phyloP scores from a whole-genome alignment of 768 basidiomycete species.

The Amanita muscaria region DNA sequence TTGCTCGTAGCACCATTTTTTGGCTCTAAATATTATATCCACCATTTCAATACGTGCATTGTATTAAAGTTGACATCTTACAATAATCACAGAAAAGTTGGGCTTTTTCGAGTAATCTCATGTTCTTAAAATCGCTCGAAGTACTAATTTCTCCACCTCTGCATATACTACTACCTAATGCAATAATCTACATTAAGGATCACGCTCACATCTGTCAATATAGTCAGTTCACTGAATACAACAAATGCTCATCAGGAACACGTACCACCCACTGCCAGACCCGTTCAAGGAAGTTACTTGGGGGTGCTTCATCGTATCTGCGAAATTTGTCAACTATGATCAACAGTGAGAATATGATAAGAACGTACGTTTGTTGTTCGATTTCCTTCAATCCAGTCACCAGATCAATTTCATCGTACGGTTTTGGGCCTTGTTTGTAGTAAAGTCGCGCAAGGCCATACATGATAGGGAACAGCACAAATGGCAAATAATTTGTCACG shows the following conservation, averaged over 20 bases:
- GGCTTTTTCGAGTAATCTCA: background rate
- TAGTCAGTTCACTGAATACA: background rate
- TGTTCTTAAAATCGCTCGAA: too few relatives aligned
- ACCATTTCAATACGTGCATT: conserved; percentile 9
- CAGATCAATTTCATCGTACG: conserved; percentile 78
- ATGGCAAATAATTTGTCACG: conserved; percentile 75
- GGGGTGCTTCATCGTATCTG: conserved; percentile 61
- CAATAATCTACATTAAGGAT: too few relatives aligned
- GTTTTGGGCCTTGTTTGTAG: conserved; percentile 37
- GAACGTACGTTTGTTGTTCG: conserved; percentile 48
- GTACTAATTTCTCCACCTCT: too few relatives aligned
- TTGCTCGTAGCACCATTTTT: conserved; percentile 5
- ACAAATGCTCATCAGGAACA: conserved; percentile 12
- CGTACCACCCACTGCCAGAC: conserved; percentile 79
- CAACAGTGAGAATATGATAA: background rate
- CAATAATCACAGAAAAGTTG: conserved; percentile 12
- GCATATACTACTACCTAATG: too few relatives aligned
- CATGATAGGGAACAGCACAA: conserved; percentile 65
- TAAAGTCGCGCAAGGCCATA: conserved; percentile 53
- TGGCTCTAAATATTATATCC: conserved; percentile 5
- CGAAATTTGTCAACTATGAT: conserved; percentile 1
- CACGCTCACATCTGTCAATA: conserved; percentile 13
- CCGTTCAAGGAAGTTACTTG: conserved; percentile 56
- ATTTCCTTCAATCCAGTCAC: conserved; percentile 59
- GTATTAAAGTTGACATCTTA: conserved; percentile 16